Evolutionary conservation across 176 grass and related monocot genomes (phyloP), one percentile per base, ranked within the genome.

Genomic region (Triticum urartu): DNA sequence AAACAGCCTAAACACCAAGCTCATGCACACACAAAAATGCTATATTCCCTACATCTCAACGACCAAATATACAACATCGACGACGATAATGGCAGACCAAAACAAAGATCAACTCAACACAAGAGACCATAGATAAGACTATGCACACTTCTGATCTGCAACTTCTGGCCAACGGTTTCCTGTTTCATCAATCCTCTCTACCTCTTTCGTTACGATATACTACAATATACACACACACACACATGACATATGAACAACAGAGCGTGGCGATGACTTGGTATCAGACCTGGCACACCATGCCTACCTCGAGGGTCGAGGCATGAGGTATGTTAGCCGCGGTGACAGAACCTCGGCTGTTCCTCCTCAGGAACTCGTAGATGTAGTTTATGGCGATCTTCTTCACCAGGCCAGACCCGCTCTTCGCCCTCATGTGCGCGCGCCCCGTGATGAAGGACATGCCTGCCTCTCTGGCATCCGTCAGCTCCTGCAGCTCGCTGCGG

Each of bases 241-340:
- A 76, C 3, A 84, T 7, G 56, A 0, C 45, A 32, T 77, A 81
- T 25, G 28, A 81, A 86, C 26, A 81, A 21, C 38, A 3, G 42
- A 65, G 24, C 9, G 39, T 40, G 21, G 18, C 33, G 13, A 38
- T 80, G 43, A 30, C 17, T 0, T 39, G n/a, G 15, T 48, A 13
- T 98, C 85, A 98, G 35, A 98, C 92, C 84, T 91, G 90, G 85
- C 90, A 98, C 20, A 95, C 85, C 97, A 98, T 98, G 76, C 97
- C 97, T 28, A 98, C 97, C 72, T 98, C 94, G 30, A 98, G 56
- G 33, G 89, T 91, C 8, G 94, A 98, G 22, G 88, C 97, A 62
- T 96, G 90, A 7, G 94, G 97, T 12, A 93, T 91, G 34, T 81
- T 91, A 20, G 90, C 85, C 4, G 88, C 90, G 2, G 89, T 90